Evolutionary conservation across 192 early-diverging fungal species (phyloP).

Genomic region (Dispira parvispora): DNA sequence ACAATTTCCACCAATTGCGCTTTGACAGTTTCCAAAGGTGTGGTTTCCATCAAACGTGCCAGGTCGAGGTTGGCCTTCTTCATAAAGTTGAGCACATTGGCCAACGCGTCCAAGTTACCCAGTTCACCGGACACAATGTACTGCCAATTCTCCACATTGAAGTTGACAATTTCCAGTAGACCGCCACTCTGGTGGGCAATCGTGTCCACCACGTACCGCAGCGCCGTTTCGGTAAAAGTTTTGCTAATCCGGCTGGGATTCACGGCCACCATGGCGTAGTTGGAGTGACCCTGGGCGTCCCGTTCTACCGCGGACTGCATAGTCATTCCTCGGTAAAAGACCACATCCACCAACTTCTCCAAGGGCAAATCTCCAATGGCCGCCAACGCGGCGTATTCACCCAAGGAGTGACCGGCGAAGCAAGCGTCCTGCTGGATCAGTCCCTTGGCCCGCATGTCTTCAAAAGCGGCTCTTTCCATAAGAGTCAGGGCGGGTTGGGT

Average conservation of each 20-base stretch:
- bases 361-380: conserved; percentile 73
- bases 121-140: conserved; percentile 86
- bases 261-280: conserved; percentile 89
- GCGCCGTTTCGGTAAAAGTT: conserved; percentile 71
- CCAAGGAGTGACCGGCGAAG: conserved; percentile 87
- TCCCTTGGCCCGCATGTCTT: conserved; percentile 76
- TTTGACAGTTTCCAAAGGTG: conserved; percentile 71
- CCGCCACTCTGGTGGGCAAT: conserved; percentile 62
- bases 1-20: conserved; percentile 64
- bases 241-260: conserved; percentile 79
- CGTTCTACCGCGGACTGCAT: conserved; percentile 89
- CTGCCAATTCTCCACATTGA: conserved; percentile 95
- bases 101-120: conserved; percentile 60
- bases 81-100: conserved; percentile 73
- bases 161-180: conserved; percentile 90
- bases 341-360: conserved; percentile 74
- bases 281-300: conserved; percentile 58
- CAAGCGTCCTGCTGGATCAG: conserved; percentile 69
- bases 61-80: conserved; percentile 77
- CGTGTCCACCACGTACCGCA: conserved; percentile 63
- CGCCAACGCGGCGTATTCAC: conserved; percentile 86
- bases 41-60: conserved; percentile 63
- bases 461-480: conserved; percentile 81
- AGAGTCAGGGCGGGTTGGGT: conserved; percentile 82
- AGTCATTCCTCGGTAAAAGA: conserved; percentile 96